phyloP scores from a whole-genome alignment of 345 rosid species.

The Brassica napus region DNA sequence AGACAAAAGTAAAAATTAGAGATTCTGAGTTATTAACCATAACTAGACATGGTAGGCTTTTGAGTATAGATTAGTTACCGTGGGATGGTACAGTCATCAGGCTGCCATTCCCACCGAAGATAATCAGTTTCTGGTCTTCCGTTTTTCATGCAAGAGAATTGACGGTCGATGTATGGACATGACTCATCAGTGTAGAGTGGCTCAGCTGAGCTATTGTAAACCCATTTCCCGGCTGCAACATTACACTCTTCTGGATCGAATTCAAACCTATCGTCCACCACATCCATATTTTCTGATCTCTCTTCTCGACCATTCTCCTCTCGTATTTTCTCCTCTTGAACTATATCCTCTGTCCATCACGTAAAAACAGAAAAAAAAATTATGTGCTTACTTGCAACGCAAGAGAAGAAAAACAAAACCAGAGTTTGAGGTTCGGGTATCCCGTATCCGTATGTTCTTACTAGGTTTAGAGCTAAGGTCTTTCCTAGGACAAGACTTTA shows the following conservation, averaged over 20 bases:
- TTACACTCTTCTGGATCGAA: slow-evolving; percentile 87
- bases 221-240: slow-evolving; percentile 78
- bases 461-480: slow-evolving; percentile 47
- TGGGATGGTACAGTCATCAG: slow-evolving; percentile 82
- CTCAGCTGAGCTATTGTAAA: slow-evolving; percentile 58
- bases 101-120: slow-evolving; percentile 91
- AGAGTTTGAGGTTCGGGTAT: background rate
- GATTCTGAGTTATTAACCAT: background rate
- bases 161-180: slow-evolving; percentile 81
- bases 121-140: slow-evolving; percentile 69
- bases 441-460: slow-evolving; percentile 39
- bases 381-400: background rate
- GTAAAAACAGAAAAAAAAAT: background rate
- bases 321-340: background rate
- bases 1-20: background rate
- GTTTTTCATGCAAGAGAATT: slow-evolving; percentile 71
- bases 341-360: slow-evolving; percentile 10
- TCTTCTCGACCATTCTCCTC: background rate
- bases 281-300: slow-evolving; percentile 43
- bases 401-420: slow-evolving; percentile 1
- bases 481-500: slow-evolving; percentile 57
- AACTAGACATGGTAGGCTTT: background rate
- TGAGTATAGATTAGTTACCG: slow-evolving; percentile 39
- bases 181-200: slow-evolving; percentile 75
- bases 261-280: slow-evolving; percentile 74